Percentiles rank a stretch among this genome's conserved stretches.
These are phyloP conservation scores for Echria macrotheca DNA, from an alignment of 495 filamentous ascomycete species.

Conservation along the genomic window DNA sequence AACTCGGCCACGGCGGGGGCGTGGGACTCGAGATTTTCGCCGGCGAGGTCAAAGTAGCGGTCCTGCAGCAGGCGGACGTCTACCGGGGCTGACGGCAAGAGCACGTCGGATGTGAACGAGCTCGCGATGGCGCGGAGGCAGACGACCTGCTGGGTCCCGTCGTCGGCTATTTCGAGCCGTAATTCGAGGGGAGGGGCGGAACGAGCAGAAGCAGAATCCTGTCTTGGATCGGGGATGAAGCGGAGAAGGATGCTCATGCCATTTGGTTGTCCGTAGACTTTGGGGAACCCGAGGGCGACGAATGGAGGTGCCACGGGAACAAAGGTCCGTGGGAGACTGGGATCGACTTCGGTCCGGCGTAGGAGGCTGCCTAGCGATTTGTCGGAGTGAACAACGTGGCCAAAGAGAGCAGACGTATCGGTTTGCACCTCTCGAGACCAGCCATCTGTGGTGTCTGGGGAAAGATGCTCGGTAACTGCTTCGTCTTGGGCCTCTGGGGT, in stretches of 20 bases:
- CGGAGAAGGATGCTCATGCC: slow-evolving; percentile 21
- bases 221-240: slow-evolving; percentile 21
- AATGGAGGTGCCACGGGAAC: slow-evolving; percentile 21
- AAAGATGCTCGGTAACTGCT: too few species aligned
- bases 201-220: slow-evolving; percentile 1
- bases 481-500: too few species aligned
- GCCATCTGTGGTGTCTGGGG: slow-evolving; percentile 4
- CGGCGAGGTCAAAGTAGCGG: slow-evolving; percentile 24
- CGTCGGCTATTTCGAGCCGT: slow-evolving; percentile 26
- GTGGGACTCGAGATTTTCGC: slow-evolving; percentile 9
- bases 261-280: too few species aligned
- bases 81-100: slow-evolving; percentile 32
- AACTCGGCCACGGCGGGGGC: slow-evolving; percentile 31
- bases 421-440: slow-evolving; percentile 27
- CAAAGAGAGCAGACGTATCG: slow-evolving; percentile 36
- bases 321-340: slow-evolving; percentile 19
- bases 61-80: slow-evolving; percentile 39
- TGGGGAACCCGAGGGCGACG: slow-evolving; percentile 12
- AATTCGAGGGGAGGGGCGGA: slow-evolving; percentile 38
- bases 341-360: slow-evolving; percentile 5
- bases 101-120: slow-evolving; percentile 18
- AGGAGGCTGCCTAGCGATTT: not conserved
- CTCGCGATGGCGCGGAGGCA: slow-evolving; percentile 20
- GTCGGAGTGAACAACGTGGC: slow-evolving; percentile 33
- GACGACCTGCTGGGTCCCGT: slow-evolving; percentile 18